Percentiles rank a stretch among this genome's conserved stretches.
phyloP scores from a whole-genome alignment of 352 stramenopile species.

The Phytophthora nicotianae region DNA sequence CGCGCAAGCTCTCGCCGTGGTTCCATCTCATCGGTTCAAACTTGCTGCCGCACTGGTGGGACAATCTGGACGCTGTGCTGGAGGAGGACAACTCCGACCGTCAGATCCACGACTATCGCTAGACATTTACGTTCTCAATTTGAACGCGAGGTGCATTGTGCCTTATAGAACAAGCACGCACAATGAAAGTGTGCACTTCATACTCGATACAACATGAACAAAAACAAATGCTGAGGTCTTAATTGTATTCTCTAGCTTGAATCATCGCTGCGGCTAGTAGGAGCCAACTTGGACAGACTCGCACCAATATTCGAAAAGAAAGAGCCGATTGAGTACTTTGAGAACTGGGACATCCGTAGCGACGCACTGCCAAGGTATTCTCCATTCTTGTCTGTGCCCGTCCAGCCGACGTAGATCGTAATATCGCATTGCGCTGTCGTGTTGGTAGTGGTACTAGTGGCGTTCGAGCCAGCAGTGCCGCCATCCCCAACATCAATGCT shows the following conservation, averaged over 20 bases:
- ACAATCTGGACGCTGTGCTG: slow-evolving; percentile 67
- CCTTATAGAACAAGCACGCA: slow-evolving; percentile 14
- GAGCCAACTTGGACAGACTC: slow-evolving; percentile 55
- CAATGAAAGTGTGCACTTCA: slow-evolving; percentile 15
- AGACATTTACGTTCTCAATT: slow-evolving; percentile 8
- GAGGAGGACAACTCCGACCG: slow-evolving; percentile 52
- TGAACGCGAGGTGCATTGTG: background rate
- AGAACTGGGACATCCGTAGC: slow-evolving; percentile 83
- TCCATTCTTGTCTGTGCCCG: slow-evolving; percentile 75
- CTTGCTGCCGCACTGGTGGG: slow-evolving; percentile 76
- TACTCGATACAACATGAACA: slow-evolving; percentile 7
- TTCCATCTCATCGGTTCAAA: slow-evolving; percentile 79
- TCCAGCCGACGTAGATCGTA: slow-evolving; percentile 84
- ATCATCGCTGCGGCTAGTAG: slow-evolving; percentile 52
- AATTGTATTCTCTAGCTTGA: slow-evolving; percentile 11
- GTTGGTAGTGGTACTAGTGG: slow-evolving; percentile 27
- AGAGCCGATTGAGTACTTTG: slow-evolving; percentile 82
- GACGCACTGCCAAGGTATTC: slow-evolving; percentile 81
- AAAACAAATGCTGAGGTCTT: slow-evolving; percentile 7
- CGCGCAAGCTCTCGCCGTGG: slow-evolving; percentile 80
- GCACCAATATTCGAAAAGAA: slow-evolving; percentile 72
- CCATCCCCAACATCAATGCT: slow-evolving; percentile 26
- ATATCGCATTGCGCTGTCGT: slow-evolving; percentile 65
- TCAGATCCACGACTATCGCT: slow-evolving; percentile 71
- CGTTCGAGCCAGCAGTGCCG: slow-evolving; percentile 17